A percentile compares a stretch with the other conserved stretches of the same genome.
phyloP scores from a whole-genome alignment of 2,329 filamentous ascomycete species.

The Rugonectria rugulosa region DNA sequence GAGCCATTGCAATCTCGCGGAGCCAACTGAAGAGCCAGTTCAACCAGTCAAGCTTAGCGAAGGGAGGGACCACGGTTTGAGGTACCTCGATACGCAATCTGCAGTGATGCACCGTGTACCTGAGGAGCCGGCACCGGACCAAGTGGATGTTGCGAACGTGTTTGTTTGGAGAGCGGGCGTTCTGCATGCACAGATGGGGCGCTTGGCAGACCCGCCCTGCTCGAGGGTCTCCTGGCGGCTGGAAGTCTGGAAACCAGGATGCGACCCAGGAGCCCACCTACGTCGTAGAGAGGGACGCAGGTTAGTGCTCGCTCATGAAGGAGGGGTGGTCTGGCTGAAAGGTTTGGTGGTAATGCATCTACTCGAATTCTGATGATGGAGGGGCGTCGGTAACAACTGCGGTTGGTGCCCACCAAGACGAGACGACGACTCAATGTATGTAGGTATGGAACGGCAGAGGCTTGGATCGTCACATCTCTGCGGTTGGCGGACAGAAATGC shows the following conservation, averaged over 20 bases:
- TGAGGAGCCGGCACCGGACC: constrained; percentile 38
- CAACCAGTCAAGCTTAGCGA: constrained; percentile 26
- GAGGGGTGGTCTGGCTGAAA: constrained; percentile 27
- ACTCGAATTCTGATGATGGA: constrained; percentile 1
- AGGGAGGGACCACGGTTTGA: constrained; percentile 20
- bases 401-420: constrained; percentile 34
- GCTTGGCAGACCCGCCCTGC: constrained; percentile 29
- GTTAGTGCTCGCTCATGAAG: constrained; percentile 16
- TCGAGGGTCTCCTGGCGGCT: constrained; percentile 31
- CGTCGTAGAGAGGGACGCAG: constrained; percentile 8
- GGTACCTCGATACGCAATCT: constrained; percentile 26
- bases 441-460: constrained; percentile 30
- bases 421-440: constrained; percentile 38
- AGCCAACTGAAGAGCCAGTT: constrained; percentile 33
- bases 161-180: constrained; percentile 36
- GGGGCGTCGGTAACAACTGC: constrained; percentile 14
- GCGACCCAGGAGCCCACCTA: constrained; percentile 10
- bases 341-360: not conserved
- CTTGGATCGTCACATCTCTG: constrained; percentile 17
- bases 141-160: constrained; percentile 30
- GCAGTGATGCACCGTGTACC: constrained; percentile 28
- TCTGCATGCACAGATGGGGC: constrained; percentile 39
- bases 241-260: constrained; percentile 22
- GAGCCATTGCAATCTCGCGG: constrained; percentile 34
- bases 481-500: constrained; percentile 32